Base-by-base conservation (phyloP, 768 basidiomycete species). In the Mycena belliarum region DNA sequence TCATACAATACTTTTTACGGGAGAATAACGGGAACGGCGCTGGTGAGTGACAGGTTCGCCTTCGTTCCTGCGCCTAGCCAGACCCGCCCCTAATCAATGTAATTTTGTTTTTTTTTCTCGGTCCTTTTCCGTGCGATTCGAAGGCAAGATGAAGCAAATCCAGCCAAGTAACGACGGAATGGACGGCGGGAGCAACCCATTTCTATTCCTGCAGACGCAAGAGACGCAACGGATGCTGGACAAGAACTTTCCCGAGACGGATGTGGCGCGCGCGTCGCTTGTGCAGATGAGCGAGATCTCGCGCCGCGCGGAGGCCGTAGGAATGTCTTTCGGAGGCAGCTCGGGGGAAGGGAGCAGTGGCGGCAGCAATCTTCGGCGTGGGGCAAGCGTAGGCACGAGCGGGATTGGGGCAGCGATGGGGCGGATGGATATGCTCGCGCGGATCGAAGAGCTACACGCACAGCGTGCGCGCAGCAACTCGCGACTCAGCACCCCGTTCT, bases 281-380 rank as follows among this genome's bases (percentile, higher is more conserved):
- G 77, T 83, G 64, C 88, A 89, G 69, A 88, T 92, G 85, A 90
- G 85, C 71, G 89, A 91, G 67, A 81, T 88, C 61, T 88, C 87
- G 42, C 75, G 87, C 50, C 79, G 86, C 25, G 87, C 83, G 5
- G 78, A 79, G 47, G 66, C 50, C 49, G 68, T 57, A 37, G 62
- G 66, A 54, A 63, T 66, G 60, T 65, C 64, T 50, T 66, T 62
- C 47, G 56, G 66, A 32, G 55, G 61, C 33, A 52, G 59, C 20
- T 52, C 55, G 35, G 56, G 51, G 20, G 41, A 49, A 18, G 49
- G 53, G 16, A 42, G 37, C 49, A 48, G 32, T 26, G 54, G 53
- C 33, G 53, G 32, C 43, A 57, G 49, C 29, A 52, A 15, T 35
- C 18, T 50, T 2, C 45, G 57, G 32, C 35, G 53, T 20, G 42